Conservation (phyloP, 2,329 filamentous ascomycete species). For the Colletotrichum tamarilloi region DNA sequence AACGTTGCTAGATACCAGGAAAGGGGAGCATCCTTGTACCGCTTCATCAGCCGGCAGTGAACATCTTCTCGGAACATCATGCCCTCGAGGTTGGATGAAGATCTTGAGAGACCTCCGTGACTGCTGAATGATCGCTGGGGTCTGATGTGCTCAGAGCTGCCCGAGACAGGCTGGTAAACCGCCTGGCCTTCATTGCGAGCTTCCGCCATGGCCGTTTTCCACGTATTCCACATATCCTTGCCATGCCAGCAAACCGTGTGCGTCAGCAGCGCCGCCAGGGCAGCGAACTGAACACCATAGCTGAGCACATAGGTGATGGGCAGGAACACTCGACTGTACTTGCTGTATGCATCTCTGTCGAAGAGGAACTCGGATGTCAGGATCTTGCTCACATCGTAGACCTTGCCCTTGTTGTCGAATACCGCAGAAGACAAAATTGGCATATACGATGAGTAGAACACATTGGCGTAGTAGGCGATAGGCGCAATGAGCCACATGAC, state of each 20-base stretch:
- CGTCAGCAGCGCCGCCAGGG: slow-evolving; percentile 80
- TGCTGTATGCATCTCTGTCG: slow-evolving; percentile 78
- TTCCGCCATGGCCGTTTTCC: slow-evolving; percentile 76
- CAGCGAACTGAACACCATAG: slow-evolving; percentile 88
- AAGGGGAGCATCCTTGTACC: slow-evolving; percentile 84
- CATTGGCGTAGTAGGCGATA: slow-evolving; percentile 82
- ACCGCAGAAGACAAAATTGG: slow-evolving; percentile 87
- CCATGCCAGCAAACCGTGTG: slow-evolving; percentile 90
- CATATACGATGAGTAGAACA: slow-evolving; percentile 85
- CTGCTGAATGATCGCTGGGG: slow-evolving; percentile 24
- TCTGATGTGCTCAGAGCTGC: slow-evolving; percentile 36
- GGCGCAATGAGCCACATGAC: slow-evolving; percentile 90
- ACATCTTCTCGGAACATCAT: slow-evolving; percentile 81
- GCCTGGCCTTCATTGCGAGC: slow-evolving; percentile 62
- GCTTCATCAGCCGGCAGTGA: slow-evolving; percentile 84
- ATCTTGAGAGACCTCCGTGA: slow-evolving; percentile 44
- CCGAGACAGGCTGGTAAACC: slow-evolving; percentile 63
- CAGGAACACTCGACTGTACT: slow-evolving; percentile 86
- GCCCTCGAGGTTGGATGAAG: slow-evolving; percentile 58
- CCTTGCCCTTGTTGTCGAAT: slow-evolving; percentile 84
- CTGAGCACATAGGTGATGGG: slow-evolving; percentile 90
- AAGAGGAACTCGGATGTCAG: slow-evolving; percentile 83
- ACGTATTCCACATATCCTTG: slow-evolving; percentile 82
- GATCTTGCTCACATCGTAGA: slow-evolving; percentile 85
- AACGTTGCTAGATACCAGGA: slow-evolving; percentile 85